A percentile compares a stretch with the other conserved stretches of the same genome.
Conservation (phyloP, 2,329 filamentous ascomycete genomes). For the Balansia obtecta region DNA sequence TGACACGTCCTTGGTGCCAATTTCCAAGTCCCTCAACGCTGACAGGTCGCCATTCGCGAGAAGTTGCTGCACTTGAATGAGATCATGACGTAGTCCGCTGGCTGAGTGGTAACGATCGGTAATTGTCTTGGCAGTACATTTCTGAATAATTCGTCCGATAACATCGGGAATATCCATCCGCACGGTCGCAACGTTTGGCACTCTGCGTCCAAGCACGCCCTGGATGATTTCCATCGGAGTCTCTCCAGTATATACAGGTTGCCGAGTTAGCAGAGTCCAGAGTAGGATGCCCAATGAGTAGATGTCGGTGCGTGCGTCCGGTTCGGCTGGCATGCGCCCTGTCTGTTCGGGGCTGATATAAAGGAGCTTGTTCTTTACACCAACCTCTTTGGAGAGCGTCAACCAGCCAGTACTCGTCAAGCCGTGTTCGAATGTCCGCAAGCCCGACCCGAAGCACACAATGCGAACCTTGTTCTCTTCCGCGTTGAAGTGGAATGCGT, state of each 20-base stretch:
- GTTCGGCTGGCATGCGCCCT: conserved; percentile 81
- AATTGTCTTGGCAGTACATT: conserved; percentile 83
- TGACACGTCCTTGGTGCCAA: conserved; percentile 77
- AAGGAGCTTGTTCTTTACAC: conserved; percentile 77
- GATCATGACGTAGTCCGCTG: conserved; percentile 72
- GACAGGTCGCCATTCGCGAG: conserved; percentile 62
- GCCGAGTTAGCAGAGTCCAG: conserved; percentile 72
- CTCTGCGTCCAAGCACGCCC: conserved; percentile 66
- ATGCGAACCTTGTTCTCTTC: conserved; percentile 63
- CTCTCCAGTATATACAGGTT: conserved; percentile 66
- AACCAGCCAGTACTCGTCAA: conserved; percentile 80
- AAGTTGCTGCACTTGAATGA: conserved; percentile 60
- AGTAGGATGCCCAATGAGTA: conserved; percentile 85
- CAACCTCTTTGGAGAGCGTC: conserved; percentile 66
- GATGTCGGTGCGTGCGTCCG: conserved; percentile 84
- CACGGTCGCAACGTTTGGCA: conserved; percentile 64
- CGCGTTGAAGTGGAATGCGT: conserved; percentile 77
- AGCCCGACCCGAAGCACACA: conserved; percentile 74
- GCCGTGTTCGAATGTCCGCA: conserved; percentile 82
- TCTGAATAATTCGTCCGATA: conserved; percentile 72
- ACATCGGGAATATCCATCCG: conserved; percentile 77
- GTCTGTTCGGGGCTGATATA: conserved; percentile 95
- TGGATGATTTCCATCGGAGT: conserved; percentile 85
- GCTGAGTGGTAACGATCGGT: conserved; percentile 82
- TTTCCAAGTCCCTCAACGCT: conserved; percentile 59